A percentile compares a stretch with the other conserved stretches of the same genome.
Conservation (phyloP, 805 yeast genomes). For the Yarrowia sp. region DNA sequence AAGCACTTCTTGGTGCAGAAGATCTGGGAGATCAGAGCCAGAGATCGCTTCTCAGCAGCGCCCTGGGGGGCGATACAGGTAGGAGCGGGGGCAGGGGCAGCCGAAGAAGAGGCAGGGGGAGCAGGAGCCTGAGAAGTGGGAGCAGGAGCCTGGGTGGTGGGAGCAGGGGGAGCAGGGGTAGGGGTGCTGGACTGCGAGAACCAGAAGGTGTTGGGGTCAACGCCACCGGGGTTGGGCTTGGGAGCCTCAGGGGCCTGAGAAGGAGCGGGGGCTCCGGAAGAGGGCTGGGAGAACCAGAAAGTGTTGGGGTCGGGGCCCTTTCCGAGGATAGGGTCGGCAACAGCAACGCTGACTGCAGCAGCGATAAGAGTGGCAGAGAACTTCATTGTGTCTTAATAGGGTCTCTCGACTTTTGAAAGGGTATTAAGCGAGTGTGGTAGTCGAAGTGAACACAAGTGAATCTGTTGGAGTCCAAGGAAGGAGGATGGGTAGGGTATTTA, state of each 20-base stretch:
- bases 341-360: conserved; percentile 31
- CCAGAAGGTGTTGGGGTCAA: conserved; percentile 36
- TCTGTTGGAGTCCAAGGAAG: conserved; percentile 11
- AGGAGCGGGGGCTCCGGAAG: conserved; percentile 30
- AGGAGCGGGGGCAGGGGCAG: conserved; percentile 20
- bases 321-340: conserved; percentile 34
- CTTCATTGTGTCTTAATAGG: conserved; percentile 28
- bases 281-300: conserved; percentile 36
- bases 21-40: conserved; percentile 15
- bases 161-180: conserved; percentile 39
- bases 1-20: conserved; percentile 32
- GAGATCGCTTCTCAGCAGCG: conserved; percentile 18
- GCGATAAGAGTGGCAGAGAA: conserved; percentile 33
- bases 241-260: conserved; percentile 16
- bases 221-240: conserved; percentile 28
- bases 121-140: conserved; percentile 1
- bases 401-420: conserved; percentile 32
- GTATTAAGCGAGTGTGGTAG: conserved; percentile 35
- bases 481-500: conserved; percentile 21
- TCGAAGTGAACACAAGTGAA: conserved; percentile 34
- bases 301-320: conserved; percentile 34
- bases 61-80: conserved; percentile 26
- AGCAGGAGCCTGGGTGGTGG: conserved; percentile 29
- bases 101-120: conserved; percentile 19
- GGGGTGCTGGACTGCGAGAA: conserved; percentile 37